These are phyloP conservation scores for Fusarium acutatum DNA, from an alignment of 2,329 filamentous ascomycete genomes.

Conservation along the genomic window DNA sequence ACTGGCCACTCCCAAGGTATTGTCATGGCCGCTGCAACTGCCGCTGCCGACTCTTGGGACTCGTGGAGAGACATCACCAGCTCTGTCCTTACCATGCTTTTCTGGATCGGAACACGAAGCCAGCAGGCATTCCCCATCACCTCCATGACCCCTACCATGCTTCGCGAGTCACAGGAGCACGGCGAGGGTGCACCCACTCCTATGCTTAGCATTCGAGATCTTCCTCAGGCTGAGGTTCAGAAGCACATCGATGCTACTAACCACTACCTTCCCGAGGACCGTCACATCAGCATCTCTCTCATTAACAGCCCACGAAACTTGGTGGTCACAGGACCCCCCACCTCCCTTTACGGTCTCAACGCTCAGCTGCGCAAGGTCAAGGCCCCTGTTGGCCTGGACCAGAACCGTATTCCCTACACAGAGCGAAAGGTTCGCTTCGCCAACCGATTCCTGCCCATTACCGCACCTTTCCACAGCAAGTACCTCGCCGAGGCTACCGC, in stretches of 20 bases:
- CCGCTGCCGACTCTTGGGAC: slow-evolving; percentile 92
- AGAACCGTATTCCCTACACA: slow-evolving; percentile 92
- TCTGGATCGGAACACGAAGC: slow-evolving; percentile 97
- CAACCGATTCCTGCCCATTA: slow-evolving; percentile 97
- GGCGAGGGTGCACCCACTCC: slow-evolving; percentile 96
- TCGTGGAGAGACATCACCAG: slow-evolving; percentile 83
- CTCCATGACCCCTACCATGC: slow-evolving; percentile 86
- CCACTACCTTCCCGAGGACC: slow-evolving; percentile 89
- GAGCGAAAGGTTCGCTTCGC: slow-evolving; percentile 96
- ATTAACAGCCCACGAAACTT: slow-evolving; percentile 97
- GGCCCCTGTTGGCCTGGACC: slow-evolving; percentile 95
- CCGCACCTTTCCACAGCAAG: slow-evolving; percentile 96
- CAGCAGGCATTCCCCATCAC: slow-evolving; percentile 97
- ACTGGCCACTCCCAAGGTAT: slow-evolving; percentile 98
- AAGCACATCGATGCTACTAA: slow-evolving; percentile 98
- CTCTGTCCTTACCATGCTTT: slow-evolving; percentile 88
- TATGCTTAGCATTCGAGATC: slow-evolving; percentile 96
- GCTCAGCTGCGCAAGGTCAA: slow-evolving; percentile 95
- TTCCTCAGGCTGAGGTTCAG: slow-evolving; percentile 87
- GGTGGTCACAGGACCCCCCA: slow-evolving; percentile 94
- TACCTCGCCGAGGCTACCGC: slow-evolving; percentile 85
- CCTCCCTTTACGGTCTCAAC: slow-evolving; percentile 96
- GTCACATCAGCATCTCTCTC: slow-evolving; percentile 93
- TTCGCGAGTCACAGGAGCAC: slow-evolving; percentile 92
- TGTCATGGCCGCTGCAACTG: slow-evolving; percentile 89